Percentiles rank a stretch among this genome's conserved stretches.
Conservation (phyloP, 345 rosid species). For the Bruguiera gymnorhiza region DNA sequence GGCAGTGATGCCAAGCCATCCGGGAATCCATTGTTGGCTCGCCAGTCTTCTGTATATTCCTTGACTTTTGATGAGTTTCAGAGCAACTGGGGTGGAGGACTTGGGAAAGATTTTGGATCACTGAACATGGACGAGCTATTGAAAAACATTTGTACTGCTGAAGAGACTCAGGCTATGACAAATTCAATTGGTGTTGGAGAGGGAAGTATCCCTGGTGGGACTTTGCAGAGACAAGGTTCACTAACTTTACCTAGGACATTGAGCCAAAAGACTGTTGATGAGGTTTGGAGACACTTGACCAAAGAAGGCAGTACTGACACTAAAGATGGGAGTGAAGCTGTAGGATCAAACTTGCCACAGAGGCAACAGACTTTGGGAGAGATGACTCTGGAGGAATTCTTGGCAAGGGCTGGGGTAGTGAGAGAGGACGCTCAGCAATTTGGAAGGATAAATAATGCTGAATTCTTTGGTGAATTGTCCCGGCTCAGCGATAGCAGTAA, state of each 20-base stretch:
- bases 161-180: slow-evolving; percentile 30
- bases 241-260: slow-evolving; percentile 35
- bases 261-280: slow-evolving; percentile 37
- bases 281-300: slow-evolving; percentile 28
- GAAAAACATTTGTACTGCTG: slow-evolving; percentile 33
- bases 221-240: slow-evolving; percentile 54
- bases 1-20: slow-evolving; percentile 15
- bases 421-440: slow-evolving; percentile 28
- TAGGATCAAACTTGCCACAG: slow-evolving; percentile 41
- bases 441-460: slow-evolving; percentile 38
- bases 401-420: slow-evolving; percentile 31
- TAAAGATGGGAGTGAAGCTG: slow-evolving; percentile 35
- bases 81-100: slow-evolving; percentile 29
- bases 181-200: slow-evolving; percentile 11
- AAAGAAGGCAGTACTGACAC: slow-evolving; percentile 18
- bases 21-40: slow-evolving; percentile 4
- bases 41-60: slow-evolving; percentile 30
- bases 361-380: slow-evolving; percentile 33
- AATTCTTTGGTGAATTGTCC: slow-evolving; percentile 40
- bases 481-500: slow-evolving; percentile 26
- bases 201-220: slow-evolving; percentile 36
- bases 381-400: slow-evolving; percentile 34
- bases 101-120: slow-evolving; percentile 31
- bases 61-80: slow-evolving; percentile 36
- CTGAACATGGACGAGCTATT: slow-evolving; percentile 35